These are phyloP conservation scores for Cryptosporidium viatorum DNA, from an alignment of 169 alveolate genomes.

Conservation along the genomic window DNA sequence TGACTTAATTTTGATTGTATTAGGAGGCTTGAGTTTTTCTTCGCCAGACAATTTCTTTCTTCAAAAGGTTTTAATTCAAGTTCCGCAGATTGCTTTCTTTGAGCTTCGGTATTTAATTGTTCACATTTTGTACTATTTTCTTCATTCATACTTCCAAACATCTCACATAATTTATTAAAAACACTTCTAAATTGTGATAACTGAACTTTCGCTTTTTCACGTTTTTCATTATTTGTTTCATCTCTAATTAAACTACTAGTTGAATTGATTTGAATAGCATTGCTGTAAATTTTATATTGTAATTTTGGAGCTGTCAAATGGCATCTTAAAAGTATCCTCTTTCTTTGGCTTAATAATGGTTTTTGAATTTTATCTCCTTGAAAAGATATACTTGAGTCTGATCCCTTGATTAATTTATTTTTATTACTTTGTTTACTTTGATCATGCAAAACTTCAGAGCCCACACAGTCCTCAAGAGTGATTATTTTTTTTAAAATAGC, in stretches of 20 bases:
- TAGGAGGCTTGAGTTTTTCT: neutral
- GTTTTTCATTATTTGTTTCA: neutral
- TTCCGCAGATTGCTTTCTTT: neutral
- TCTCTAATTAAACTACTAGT: neutral
- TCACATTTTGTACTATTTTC: neutral
- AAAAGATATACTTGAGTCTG: neutral
- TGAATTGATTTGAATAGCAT: neutral
- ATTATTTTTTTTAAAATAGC: slow-evolving; percentile 26
- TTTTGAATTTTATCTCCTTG: neutral
- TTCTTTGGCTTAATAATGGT: slow-evolving; percentile 3
- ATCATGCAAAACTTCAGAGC: neutral
- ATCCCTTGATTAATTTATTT: neutral
- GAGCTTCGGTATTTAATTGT: neutral
- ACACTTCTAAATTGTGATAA: slow-evolving; percentile 1
- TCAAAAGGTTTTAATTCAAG: slow-evolving; percentile 18
- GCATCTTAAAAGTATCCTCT: slow-evolving; percentile 1
- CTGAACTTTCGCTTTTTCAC: neutral
- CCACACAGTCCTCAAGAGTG: slow-evolving; percentile 3
- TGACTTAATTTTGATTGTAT: neutral
- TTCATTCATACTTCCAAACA: neutral
- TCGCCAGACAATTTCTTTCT: neutral
- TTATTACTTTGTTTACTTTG: neutral
- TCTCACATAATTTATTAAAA: slow-evolving; percentile 1
- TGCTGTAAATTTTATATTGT: slow-evolving; percentile 29
- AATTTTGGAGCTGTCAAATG: slow-evolving; percentile 19